Evolutionary conservation across 768 basidiomycete species (phyloP).

Genomic region (Coprinellus micaceus): DNA sequence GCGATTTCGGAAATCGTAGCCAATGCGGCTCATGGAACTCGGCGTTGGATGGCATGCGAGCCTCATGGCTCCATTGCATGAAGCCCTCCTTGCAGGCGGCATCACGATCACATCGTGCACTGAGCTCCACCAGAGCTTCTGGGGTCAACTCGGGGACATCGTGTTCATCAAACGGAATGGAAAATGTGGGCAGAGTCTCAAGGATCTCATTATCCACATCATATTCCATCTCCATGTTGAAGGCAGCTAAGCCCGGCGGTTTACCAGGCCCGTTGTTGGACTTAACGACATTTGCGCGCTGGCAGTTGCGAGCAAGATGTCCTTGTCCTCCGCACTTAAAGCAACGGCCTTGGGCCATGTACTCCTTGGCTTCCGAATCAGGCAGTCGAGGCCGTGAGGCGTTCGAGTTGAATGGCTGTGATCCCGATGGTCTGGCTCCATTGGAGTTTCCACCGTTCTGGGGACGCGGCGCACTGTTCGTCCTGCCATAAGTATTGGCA

Average conservation of each 20-base stretch:
- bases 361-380: not conserved
- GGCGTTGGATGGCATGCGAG: too few species aligned
- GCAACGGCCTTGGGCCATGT: slow-evolving; percentile 20
- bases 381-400: too few species aligned
- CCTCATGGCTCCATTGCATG: not conserved
- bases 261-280: slow-evolving; percentile 5
- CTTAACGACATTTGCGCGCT: slow-evolving; percentile 15
- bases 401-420: too few species aligned
- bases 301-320: slow-evolving; percentile 28
- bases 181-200: not conserved
- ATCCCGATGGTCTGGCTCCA: too few species aligned
- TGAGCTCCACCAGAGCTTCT: not conserved
- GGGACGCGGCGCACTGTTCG: too few species aligned
- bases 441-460: too few species aligned
- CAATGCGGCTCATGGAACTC: not conserved
- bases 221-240: not conserved
- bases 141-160: not conserved
- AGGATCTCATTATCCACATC: not conserved
- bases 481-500: too few species aligned
- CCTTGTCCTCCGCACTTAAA: slow-evolving; percentile 25
- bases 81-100: too few species aligned
- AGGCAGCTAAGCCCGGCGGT: not conserved
- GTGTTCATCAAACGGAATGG: not conserved
- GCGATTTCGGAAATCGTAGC: not conserved
- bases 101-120: not conserved